Conservation (phyloP, 495 filamentous ascomycete species). For the Thermothielavioides terrestris region DNA sequence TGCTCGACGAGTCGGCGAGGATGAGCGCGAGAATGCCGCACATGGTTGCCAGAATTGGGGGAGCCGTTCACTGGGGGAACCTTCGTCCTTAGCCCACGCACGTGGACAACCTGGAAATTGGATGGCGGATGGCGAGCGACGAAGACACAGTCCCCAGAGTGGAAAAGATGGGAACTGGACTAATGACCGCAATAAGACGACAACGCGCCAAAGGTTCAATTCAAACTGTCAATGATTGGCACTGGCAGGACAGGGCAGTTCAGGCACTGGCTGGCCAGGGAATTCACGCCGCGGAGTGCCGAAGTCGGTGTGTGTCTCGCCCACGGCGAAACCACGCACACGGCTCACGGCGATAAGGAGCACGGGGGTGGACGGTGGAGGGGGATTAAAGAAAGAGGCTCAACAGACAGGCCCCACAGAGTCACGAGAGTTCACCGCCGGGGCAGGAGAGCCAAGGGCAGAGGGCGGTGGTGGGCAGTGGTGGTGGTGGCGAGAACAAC, state of each 20-base stretch:
- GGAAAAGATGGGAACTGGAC: too few relatives aligned
- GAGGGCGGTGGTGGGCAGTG: too few relatives aligned
- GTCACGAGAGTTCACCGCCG: background rate
- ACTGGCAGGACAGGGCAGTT: background rate
- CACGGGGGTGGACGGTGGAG: too few relatives aligned
- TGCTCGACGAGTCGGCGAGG: constrained; percentile 44
- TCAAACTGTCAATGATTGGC: background rate
- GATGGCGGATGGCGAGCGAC: background rate
- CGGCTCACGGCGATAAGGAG: too few relatives aligned
- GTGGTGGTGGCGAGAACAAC: background rate
- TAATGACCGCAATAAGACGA: too few relatives aligned
- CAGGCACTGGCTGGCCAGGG: background rate
- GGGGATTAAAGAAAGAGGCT: background rate
- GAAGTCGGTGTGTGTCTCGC: constrained; percentile 3
- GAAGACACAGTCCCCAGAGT: too few relatives aligned
- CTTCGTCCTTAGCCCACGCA: too few relatives aligned
- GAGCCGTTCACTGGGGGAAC: too few relatives aligned
- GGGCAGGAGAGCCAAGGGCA: constrained; percentile 7
- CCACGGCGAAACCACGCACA: too few relatives aligned
- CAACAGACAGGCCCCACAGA: background rate
- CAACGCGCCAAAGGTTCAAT: too few relatives aligned
- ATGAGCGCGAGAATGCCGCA: constrained; percentile 83
- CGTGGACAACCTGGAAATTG: too few relatives aligned
- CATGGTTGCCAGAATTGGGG: constrained; percentile 45
- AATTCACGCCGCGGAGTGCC: constrained; percentile 2